A percentile compares a stretch with the other conserved stretches of the same genome.
Evolutionary conservation across 495 filamentous ascomycete species (phyloP).

Genomic region (Penicillium psychrofluorescens): DNA sequence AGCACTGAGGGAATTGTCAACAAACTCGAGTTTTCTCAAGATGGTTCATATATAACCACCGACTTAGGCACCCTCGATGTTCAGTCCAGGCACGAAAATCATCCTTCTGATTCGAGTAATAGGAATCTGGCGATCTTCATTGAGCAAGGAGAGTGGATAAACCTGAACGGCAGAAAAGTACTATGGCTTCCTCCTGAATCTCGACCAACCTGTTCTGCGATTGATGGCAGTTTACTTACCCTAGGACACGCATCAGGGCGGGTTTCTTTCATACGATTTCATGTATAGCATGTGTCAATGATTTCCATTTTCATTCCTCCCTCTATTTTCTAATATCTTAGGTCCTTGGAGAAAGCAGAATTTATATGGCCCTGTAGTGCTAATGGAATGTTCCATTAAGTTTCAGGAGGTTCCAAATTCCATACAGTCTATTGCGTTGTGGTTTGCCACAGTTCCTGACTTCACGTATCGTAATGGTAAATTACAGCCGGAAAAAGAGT

Average conservation of each 20-base stretch:
- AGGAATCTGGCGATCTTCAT: slow-evolving; percentile 2
- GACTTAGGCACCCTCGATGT: slow-evolving; percentile 2
- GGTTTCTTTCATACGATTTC: too few relatives aligned
- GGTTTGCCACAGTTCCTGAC: too few relatives aligned
- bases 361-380: not conserved
- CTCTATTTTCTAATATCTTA: slow-evolving; percentile 5
- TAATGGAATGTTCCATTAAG: not conserved
- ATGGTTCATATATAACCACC: slow-evolving; percentile 7
- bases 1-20: not conserved
- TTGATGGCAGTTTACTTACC: not conserved
- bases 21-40: slow-evolving; percentile 8
- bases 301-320: slow-evolving; percentile 1
- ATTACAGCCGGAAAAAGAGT: too few relatives aligned
- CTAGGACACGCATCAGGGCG: too few relatives aligned
- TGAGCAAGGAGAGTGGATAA: slow-evolving; percentile 14
- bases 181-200: slow-evolving; percentile 24
- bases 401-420: not conserved
- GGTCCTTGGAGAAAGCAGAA: not conserved
- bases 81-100: slow-evolving; percentile 1
- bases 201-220: slow-evolving; percentile 14
- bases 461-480: too few relatives aligned
- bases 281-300: not conserved
- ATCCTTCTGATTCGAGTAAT: not conserved
- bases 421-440: too few relatives aligned
- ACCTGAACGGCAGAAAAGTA: slow-evolving; percentile 12